Base-by-base conservation (phyloP, 2,329 filamentous ascomycete species). In the Aureobasidium uvarum region DNA sequence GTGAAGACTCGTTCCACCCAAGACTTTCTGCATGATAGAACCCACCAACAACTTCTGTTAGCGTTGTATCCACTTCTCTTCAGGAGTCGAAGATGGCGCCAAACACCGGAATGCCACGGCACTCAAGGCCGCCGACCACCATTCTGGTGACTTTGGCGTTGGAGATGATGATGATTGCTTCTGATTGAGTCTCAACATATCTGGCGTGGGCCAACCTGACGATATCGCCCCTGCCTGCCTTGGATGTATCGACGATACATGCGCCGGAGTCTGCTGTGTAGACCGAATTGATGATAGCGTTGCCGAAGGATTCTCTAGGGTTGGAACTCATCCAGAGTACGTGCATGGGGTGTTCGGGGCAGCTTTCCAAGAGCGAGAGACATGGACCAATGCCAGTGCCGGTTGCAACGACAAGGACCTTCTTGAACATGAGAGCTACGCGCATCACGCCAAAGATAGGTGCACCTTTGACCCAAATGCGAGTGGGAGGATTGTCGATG, bases 11-110 rank as follows among this genome's bases (percentile, higher is more conserved):
- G 41, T 50, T 43, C 58, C 45, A 39, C 31, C 58, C 31, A 38
- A 41, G 20, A 62, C 20, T 28, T 48, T 33, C 25, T 50, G 45
- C 58, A 62, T 62, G 23, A 16, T 23, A n/a, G 16, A 45, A n/a
- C 23, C 41, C 28, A 39, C 39, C 28, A 51, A 14, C 10, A 25
- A 16, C 18, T 20, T 20, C 10, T n/a, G 36, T 20, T 28, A 51
- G 31, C 36, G 23, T 20, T 14, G 43, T 64, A 58, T 58, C 54
- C 54, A 58, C 36, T 25, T 25, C 28, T 50, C 45, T 62, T 78
- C 73, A 86, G 50, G 84, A 86, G 75, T 92, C 90, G 78, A 88
- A 92, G 70, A 92, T 90, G 10, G 89, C 87, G 7, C 89, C 90
- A 76, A 84, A 92, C 10, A 88, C 88, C 2, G 85, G 81, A 8